Conservation (phyloP, 2,329 filamentous ascomycete species). For the Trichoderma brevicompactum region DNA sequence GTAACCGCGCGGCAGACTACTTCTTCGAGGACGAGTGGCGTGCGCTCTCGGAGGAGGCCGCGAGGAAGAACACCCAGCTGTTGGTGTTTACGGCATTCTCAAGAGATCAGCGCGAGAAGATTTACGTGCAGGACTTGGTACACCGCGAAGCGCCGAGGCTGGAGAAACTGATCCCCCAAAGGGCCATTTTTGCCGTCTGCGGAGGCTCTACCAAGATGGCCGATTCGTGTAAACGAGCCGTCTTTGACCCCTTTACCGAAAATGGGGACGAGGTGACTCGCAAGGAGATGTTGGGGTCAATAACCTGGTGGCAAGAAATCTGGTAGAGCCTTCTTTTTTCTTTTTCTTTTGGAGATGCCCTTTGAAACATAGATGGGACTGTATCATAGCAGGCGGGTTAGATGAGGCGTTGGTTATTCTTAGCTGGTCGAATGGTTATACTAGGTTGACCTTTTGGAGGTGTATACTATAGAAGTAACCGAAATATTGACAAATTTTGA, state of each 20-base stretch:
- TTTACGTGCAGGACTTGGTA: conserved; percentile 62
- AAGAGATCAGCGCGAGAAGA: conserved; percentile 52
- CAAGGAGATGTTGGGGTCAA: conserved; percentile 42
- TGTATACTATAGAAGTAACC: not conserved
- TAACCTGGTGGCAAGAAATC: conserved; percentile 62
- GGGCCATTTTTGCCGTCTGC: conserved; percentile 57
- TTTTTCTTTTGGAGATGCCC: not conserved
- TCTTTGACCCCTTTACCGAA: conserved; percentile 54
- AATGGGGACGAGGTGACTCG: conserved; percentile 46
- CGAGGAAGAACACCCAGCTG: conserved; percentile 34
- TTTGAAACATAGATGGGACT: not conserved
- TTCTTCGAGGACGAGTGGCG: conserved; percentile 82
- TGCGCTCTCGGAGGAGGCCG: conserved; percentile 26
- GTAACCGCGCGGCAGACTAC: conserved; percentile 75
- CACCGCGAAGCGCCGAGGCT: conserved; percentile 47
- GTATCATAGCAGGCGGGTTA: not conserved
- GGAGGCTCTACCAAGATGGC: conserved; percentile 65
- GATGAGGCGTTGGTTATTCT: not conserved
- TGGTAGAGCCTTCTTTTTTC: conserved; percentile 40
- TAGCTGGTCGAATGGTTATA: too few relatives aligned
- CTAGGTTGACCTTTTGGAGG: not conserved
- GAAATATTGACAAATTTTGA: not conserved
- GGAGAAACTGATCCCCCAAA: conserved; percentile 42
- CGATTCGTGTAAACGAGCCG: conserved; percentile 55
- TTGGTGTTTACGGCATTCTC: conserved; percentile 54